Evolutionary conservation across 345 rosid species (phyloP).

Genomic region (Microthlaspi erraticum): DNA sequence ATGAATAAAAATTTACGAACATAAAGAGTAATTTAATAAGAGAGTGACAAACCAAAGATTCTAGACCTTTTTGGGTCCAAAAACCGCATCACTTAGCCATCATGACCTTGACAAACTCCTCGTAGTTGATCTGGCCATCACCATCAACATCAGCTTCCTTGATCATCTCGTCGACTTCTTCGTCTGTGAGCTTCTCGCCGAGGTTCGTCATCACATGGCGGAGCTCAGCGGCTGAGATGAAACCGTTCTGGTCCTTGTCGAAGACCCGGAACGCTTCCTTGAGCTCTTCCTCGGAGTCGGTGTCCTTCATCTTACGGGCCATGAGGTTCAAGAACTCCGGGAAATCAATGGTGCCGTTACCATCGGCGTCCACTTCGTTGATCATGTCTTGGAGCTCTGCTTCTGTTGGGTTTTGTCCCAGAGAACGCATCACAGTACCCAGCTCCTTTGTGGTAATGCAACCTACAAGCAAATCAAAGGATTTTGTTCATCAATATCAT

Average conservation of each 20-base stretch:
- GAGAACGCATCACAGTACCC: slow-evolving; percentile 85
- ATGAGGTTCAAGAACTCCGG: slow-evolving; percentile 86
- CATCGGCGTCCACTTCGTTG: slow-evolving; percentile 85
- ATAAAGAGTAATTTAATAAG: slow-evolving; percentile 21
- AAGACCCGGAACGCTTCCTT: slow-evolving; percentile 86
- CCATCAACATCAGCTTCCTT: slow-evolving; percentile 89
- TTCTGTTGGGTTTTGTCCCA: slow-evolving; percentile 86
- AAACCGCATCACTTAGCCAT: slow-evolving; percentile 69
- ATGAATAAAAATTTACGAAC: slow-evolving; percentile 39
- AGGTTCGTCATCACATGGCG: slow-evolving; percentile 91
- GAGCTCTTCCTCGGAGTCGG: slow-evolving; percentile 90
- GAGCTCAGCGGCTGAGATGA: slow-evolving; percentile 87
- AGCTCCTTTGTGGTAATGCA: slow-evolving; percentile 90
- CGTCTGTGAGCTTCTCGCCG: slow-evolving; percentile 84
- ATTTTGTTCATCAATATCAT: not conserved
- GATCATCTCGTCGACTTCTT: slow-evolving; percentile 90
- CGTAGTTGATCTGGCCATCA: slow-evolving; percentile 85
- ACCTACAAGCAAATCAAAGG: slow-evolving; percentile 47
- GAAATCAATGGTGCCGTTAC: slow-evolving; percentile 81
- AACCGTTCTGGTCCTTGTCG: slow-evolving; percentile 89
- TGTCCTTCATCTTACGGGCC: slow-evolving; percentile 91
- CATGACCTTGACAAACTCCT: slow-evolving; percentile 88
- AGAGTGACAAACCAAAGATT: slow-evolving; percentile 25
- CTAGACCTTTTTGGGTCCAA: not conserved
- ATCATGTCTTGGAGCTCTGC: slow-evolving; percentile 93